phyloP scores from a whole-genome alignment of 768 basidiomycete species.

The Agaricus subrufescens region DNA sequence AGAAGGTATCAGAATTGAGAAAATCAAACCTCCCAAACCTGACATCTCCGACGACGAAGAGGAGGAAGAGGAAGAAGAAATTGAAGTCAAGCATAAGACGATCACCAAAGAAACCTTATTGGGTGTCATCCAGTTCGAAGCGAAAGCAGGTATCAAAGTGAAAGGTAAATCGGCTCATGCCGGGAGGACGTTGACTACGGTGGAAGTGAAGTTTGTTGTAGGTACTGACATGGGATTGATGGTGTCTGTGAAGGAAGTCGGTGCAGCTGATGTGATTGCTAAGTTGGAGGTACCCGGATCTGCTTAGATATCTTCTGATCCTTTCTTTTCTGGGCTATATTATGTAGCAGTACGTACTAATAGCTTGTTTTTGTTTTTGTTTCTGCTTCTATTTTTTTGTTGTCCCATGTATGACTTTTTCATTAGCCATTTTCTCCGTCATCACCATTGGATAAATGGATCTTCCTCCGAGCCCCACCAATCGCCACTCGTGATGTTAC shows the following conservation, averaged over 20 bases:
- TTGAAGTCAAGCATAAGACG: conserved; percentile 60
- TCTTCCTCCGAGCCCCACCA: too few species aligned
- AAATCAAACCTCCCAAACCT: conserved; percentile 40
- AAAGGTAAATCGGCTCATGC: conserved; percentile 34
- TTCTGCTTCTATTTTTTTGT: too few species aligned
- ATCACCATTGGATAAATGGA: too few species aligned
- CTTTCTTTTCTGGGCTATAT: background rate
- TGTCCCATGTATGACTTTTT: too few species aligned
- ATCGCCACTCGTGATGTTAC: too few species aligned
- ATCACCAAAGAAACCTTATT: conserved; percentile 51
- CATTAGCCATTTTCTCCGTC: too few species aligned
- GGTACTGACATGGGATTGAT: conserved; percentile 32
- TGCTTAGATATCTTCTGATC: background rate
- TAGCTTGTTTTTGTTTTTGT: background rate
- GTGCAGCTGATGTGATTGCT: conserved; percentile 19
- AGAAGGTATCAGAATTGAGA: conserved; percentile 63
- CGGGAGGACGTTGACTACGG: conserved; percentile 45
- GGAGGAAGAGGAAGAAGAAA: conserved; percentile 52
- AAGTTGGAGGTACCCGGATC: conserved; percentile 13
- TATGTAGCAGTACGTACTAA: background rate
- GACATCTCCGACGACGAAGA: conserved; percentile 44
- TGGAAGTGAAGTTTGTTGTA: conserved; percentile 42
- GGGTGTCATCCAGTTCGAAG: conserved; percentile 35
- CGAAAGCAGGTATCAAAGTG: conserved; percentile 35
- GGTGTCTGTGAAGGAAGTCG: conserved; percentile 34